These are phyloP conservation scores for Bullera alba DNA, from an alignment of 768 basidiomycete genomes.

Conservation along the genomic window DNA sequence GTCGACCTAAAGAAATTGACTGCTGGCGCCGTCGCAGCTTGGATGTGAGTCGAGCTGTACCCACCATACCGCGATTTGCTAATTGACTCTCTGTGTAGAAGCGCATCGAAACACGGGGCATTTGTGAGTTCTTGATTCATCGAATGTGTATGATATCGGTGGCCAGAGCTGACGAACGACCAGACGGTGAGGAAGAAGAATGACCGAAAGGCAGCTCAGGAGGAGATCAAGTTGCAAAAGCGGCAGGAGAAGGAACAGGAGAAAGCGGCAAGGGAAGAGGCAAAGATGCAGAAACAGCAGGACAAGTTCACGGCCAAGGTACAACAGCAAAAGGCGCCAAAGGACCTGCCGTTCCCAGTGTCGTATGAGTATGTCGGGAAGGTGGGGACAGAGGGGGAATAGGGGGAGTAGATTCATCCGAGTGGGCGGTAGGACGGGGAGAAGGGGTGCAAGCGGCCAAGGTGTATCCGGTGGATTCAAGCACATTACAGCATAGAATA, in stretches of 20 bases:
- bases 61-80: no score
- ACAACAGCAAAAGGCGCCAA: neutral
- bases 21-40: conserved; percentile 17
- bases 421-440: no score
- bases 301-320: neutral
- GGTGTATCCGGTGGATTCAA: no score
- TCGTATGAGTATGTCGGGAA: no score
- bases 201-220: neutral
- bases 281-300: neutral
- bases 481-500: no score
- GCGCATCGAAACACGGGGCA: conserved; percentile 10
- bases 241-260: neutral
- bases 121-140: conserved; percentile 3
- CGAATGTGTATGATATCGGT: neutral
- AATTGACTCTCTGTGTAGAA: neutral
- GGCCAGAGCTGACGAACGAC: neutral
- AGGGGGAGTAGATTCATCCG: no score
- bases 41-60: conserved; percentile 6
- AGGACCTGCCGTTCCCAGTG: neutral
- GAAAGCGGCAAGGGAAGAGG: neutral
- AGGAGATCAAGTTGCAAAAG: no score
- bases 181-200: neutral
- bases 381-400: no score
- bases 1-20: conserved; percentile 4
- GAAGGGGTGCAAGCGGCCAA: no score